Conservation (phyloP, 2,329 filamentous ascomycete species). For the Cadophora gregata region DNA sequence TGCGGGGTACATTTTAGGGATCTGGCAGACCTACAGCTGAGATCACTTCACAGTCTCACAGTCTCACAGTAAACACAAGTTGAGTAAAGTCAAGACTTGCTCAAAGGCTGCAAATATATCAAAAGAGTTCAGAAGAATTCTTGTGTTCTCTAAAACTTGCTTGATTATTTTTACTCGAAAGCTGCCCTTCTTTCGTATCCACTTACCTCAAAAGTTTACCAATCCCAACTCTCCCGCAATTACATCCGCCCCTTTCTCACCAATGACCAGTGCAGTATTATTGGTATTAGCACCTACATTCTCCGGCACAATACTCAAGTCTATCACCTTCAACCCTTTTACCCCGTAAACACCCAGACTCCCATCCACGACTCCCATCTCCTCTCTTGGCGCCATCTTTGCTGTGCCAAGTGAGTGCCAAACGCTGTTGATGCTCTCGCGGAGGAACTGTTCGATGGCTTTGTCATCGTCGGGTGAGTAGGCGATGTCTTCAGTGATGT, state of each 20-base stretch:
- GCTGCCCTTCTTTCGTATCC: neutral
- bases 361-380: conserved; percentile 46
- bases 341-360: conserved; percentile 46
- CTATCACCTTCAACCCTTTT: conserved; percentile 48
- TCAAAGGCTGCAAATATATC: no score
- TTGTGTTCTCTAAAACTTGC: no score
- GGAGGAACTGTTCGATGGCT: conserved; percentile 49
- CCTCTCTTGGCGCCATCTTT: conserved; percentile 45
- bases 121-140: no score
- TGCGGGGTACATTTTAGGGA: neutral
- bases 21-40: no score
- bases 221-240: conserved; percentile 45
- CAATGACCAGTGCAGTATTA: conserved; percentile 49
- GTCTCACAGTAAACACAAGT: no score
- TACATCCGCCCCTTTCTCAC: conserved; percentile 47
- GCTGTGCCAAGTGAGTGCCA: conserved; percentile 48
- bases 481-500: conserved; percentile 44
- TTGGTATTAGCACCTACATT: conserved; percentile 52
- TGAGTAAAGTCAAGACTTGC: no score
- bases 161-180: no score
- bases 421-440: conserved; percentile 45
- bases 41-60: no score
- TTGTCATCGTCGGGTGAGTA: conserved; percentile 36
- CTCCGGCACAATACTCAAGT: conserved; percentile 47
- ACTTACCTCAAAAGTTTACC: neutral